Conservation (phyloP, 2,329 filamentous ascomycete species). For the Pseudopithomyces chartarum region DNA sequence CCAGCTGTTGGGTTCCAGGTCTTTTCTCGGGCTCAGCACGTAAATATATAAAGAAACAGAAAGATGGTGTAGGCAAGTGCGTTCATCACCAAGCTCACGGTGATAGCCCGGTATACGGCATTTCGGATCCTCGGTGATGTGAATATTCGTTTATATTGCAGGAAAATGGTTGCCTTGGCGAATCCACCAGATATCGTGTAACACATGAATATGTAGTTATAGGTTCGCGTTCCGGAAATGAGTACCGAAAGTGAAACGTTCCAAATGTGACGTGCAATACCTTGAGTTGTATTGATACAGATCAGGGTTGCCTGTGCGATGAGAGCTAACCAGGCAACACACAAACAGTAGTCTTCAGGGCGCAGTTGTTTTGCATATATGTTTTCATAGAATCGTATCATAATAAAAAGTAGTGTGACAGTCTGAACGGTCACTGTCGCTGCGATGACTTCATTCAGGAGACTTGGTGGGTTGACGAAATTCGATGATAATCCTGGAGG, state of each 20-base stretch:
- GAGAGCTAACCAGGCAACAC: conserved; percentile 11
- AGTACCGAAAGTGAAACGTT: conserved; percentile 1
- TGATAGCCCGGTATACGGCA: conserved; percentile 16
- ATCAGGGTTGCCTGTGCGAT: conserved; percentile 10
- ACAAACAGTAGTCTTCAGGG: conserved; percentile 14
- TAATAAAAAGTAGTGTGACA: conserved; percentile 6
- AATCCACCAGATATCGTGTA: conserved; percentile 8
- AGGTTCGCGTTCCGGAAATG: neutral
- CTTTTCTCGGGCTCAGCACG: conserved; percentile 15
- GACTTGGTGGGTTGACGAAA: conserved; percentile 7
- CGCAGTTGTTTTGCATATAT: neutral
- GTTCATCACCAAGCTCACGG: conserved; percentile 9
- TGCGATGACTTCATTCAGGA: conserved; percentile 8
- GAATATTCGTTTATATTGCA: conserved; percentile 18
- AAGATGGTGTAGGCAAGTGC: conserved; percentile 13
- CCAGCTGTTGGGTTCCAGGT: conserved; percentile 11
- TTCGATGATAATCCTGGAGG: neutral
- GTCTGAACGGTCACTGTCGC: conserved; percentile 4
- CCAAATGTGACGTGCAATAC: conserved; percentile 10
- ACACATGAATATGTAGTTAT: conserved; percentile 5
- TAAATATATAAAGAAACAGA: conserved; percentile 18
- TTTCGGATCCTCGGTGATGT: conserved; percentile 6
- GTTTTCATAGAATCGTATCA: conserved; percentile 9
- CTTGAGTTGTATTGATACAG: neutral
- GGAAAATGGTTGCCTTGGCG: conserved; percentile 10